These are phyloP conservation scores for Thinopyrum elongatum DNA, from an alignment of 176 grass and related monocot genomes.

Conservation along the genomic window DNA sequence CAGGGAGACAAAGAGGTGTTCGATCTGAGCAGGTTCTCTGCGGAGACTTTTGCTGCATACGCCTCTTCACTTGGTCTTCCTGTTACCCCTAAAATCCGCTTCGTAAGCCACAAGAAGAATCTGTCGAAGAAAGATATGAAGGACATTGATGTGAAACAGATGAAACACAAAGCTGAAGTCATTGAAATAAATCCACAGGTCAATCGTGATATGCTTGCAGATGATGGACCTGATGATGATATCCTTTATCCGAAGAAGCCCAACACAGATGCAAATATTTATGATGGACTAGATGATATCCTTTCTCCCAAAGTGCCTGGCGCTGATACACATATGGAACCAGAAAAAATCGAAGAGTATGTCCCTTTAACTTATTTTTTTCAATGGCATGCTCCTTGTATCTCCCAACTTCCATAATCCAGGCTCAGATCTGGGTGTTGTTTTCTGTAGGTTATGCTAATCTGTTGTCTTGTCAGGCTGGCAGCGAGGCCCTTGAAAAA, in stretches of 20 bases:
- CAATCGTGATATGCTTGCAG: conserved; percentile 14
- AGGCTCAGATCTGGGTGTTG: neutral
- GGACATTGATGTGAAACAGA: conserved; percentile 10
- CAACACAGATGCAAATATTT: conserved; percentile 8
- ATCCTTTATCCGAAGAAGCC: conserved; percentile 66
- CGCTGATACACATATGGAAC: conserved; percentile 26
- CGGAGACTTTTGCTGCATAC: conserved; percentile 75
- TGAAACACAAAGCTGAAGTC: conserved; percentile 26
- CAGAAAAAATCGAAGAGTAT: conserved; percentile 46
- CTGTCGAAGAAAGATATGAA: conserved; percentile 14
- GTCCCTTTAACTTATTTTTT: conserved; percentile 1
- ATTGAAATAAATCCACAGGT: conserved; percentile 28
- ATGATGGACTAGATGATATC: conserved; percentile 41
- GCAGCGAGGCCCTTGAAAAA: conserved; percentile 58
- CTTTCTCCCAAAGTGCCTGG: conserved; percentile 50
- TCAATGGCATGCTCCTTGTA: conserved; percentile 6
- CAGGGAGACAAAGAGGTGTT: conserved; percentile 76
- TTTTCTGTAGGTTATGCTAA: conserved; percentile 12
- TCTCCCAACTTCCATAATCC: conserved; percentile 1
- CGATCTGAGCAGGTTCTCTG: conserved; percentile 65
- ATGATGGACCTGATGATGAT: conserved; percentile 61
- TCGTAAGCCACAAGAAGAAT: conserved; percentile 59
- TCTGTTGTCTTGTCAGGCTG: conserved; percentile 35
- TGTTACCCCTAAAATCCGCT: conserved; percentile 67
- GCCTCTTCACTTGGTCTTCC: conserved; percentile 78